These are phyloP conservation scores for Microbotryum intermedium DNA, from an alignment of 1,284 basidiomycete genomes.

Conservation along the genomic window DNA sequence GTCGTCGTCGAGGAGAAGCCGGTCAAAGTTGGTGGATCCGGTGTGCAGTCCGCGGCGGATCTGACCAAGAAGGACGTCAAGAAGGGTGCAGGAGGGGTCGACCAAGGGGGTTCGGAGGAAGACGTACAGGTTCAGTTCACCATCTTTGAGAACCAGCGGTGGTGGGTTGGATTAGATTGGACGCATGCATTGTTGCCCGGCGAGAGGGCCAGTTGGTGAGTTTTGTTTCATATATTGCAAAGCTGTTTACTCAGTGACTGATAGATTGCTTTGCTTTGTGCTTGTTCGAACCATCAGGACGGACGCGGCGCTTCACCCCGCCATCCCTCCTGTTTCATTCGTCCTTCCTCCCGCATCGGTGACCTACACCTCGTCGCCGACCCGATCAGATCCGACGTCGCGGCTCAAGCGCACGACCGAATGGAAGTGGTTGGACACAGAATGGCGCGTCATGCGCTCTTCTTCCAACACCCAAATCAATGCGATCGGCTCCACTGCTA, in stretches of 20 bases:
- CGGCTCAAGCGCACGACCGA: slow-evolving; percentile 37
- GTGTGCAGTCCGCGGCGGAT: neutral
- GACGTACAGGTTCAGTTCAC: slow-evolving; percentile 34
- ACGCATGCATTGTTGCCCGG: slow-evolving; percentile 35
- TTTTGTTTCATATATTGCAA: neutral
- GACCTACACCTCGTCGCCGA: slow-evolving; percentile 34
- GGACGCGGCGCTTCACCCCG: slow-evolving; percentile 39
- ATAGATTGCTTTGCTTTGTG: neutral
- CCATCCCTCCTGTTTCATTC: slow-evolving; percentile 42
- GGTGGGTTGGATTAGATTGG: slow-evolving; percentile 37
- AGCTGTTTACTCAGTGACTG: neutral
- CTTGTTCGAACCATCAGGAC: slow-evolving; percentile 34
- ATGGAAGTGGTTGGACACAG: slow-evolving; percentile 43
- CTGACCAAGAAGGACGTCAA: neutral
- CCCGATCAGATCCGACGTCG: slow-evolving; percentile 28
- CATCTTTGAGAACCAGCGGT: slow-evolving; percentile 35
- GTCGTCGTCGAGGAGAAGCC: slow-evolving; percentile 15
- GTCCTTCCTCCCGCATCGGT: slow-evolving; percentile 37
- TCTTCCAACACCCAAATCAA: neutral
- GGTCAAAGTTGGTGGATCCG: slow-evolving; percentile 12
- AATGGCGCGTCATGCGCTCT: slow-evolving; percentile 38
- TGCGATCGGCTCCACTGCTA: neutral
- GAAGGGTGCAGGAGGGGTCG: neutral
- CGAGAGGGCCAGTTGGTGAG: slow-evolving; percentile 34
- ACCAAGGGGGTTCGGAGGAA: slow-evolving; percentile 6